Conservation (phyloP, 2,329 filamentous ascomycete species). For the Exophiala viscosa region DNA sequence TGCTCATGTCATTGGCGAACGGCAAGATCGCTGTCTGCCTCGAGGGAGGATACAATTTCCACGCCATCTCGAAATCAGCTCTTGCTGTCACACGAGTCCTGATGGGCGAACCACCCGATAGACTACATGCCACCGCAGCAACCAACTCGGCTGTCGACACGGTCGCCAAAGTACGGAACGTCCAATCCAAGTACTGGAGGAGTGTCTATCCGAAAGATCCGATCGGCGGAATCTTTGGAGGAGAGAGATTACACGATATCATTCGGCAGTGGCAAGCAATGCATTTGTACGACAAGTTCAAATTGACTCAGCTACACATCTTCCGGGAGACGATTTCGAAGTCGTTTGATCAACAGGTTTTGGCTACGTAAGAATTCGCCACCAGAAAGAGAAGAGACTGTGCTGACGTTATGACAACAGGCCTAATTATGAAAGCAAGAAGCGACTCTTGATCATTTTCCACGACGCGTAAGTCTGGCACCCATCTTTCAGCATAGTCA, state of each 20-base stretch:
- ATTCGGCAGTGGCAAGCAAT: constrained; percentile 73
- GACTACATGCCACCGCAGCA: constrained; percentile 47
- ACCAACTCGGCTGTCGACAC: constrained; percentile 53
- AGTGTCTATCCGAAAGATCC: constrained; percentile 71
- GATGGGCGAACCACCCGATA: constrained; percentile 87
- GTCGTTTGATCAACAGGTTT: constrained; percentile 79
- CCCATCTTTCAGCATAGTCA: background rate
- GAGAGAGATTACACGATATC: constrained; percentile 70
- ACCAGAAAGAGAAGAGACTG: background rate
- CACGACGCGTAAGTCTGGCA: constrained; percentile 57
- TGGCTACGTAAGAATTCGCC: constrained; percentile 61
- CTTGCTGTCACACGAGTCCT: constrained; percentile 86
- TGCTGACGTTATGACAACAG: constrained; percentile 34
- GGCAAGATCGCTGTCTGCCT: constrained; percentile 90
- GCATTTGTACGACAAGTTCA: constrained; percentile 65
- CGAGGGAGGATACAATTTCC: constrained; percentile 92
- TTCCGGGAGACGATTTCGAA: constrained; percentile 68
- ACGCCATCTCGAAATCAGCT: constrained; percentile 87
- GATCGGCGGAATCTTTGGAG: constrained; percentile 49
- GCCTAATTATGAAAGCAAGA: constrained; percentile 61
- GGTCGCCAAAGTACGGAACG: constrained; percentile 55
- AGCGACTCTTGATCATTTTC: constrained; percentile 75
- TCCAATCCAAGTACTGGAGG: constrained; percentile 72
- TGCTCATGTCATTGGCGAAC: constrained; percentile 91
- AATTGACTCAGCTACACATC: constrained; percentile 77